Conservation (phyloP, 306 rosid species). For the Arachis stenosperma region DNA sequence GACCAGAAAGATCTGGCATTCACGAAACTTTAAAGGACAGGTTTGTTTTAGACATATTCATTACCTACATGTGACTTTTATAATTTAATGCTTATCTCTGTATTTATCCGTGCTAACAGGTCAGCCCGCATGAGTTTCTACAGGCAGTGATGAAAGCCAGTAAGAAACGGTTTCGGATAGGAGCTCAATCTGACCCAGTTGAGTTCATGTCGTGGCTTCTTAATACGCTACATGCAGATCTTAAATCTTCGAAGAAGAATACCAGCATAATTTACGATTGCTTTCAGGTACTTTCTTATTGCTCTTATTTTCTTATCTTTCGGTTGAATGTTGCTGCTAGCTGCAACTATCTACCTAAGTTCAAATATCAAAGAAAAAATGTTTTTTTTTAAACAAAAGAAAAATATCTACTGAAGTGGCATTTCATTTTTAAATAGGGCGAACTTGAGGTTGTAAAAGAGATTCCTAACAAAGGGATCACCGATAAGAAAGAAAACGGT, state of each 20-base stretch:
- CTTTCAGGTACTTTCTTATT: constrained; percentile 68
- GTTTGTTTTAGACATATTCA: constrained; percentile 50
- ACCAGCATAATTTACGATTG: constrained; percentile 85
- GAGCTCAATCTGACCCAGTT: constrained; percentile 92
- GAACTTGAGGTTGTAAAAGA: constrained; percentile 96
- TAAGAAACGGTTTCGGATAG: constrained; percentile 86
- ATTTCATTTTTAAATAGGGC: constrained; percentile 57
- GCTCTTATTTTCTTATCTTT: constrained; percentile 28
- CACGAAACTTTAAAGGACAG: constrained; percentile 97
- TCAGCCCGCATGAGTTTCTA: constrained; percentile 94
- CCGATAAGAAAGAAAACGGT: constrained; percentile 64
- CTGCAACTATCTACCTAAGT: constrained; percentile 19
- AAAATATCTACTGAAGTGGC: constrained; percentile 17
- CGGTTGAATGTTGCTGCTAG: constrained; percentile 33
- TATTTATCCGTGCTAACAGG: constrained; percentile 53
- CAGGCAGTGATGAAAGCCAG: constrained; percentile 99
- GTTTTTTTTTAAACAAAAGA: no score
- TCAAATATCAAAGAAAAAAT: no score
- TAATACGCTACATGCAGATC: constrained; percentile 85
- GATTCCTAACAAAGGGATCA: constrained; percentile 60
- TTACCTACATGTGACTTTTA: neutral
- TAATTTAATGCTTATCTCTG: constrained; percentile 30
- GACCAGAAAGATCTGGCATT: constrained; percentile 97
- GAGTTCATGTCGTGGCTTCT: constrained; percentile 98
- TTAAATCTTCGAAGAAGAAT: constrained; percentile 77